Percentiles rank a stretch among this genome's conserved stretches.
phyloP scores from a whole-genome alignment of 257 asterid genomes.

The Solanum appendiculatum region DNA sequence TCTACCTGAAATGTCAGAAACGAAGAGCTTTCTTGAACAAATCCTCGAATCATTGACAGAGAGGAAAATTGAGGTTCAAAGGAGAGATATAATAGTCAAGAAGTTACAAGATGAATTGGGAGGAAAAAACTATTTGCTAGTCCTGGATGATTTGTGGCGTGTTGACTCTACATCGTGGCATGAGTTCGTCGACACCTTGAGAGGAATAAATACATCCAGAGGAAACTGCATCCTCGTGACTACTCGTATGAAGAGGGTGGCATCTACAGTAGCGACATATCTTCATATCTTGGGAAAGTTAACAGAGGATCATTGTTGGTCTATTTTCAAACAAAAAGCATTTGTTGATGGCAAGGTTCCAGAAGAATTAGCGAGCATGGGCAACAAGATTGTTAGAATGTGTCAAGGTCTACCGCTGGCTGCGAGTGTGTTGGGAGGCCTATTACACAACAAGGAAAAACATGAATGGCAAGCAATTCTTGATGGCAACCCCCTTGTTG shows the following conservation, averaged over 20 bases:
- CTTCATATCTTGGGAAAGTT: neutral
- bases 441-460: neutral
- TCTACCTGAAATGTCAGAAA: constrained; percentile 14
- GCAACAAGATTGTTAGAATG: neutral
- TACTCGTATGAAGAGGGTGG: constrained; percentile 6
- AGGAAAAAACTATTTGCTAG: constrained; percentile 4
- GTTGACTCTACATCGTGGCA: neutral
- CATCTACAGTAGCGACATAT: neutral
- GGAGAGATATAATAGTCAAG: constrained; percentile 1
- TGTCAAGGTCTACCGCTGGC: constrained; percentile 17
- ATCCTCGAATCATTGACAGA: neutral
- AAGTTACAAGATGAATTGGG: neutral
- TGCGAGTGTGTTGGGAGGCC: constrained; percentile 1
- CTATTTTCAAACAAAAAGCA: constrained; percentile 4
- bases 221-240: constrained; percentile 14
- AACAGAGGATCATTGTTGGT: constrained; percentile 1
- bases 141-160: constrained; percentile 27
- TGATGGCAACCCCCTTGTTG: neutral
- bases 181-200: neutral
- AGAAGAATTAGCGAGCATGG: neutral
- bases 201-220: neutral
- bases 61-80: neutral
- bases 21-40: neutral
- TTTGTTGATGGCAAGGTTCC: neutral
- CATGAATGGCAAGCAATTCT: constrained; percentile 8